Evolutionary conservation across 2,329 filamentous ascomycete species (phyloP).

Genomic region (Hysterium pulicare): DNA sequence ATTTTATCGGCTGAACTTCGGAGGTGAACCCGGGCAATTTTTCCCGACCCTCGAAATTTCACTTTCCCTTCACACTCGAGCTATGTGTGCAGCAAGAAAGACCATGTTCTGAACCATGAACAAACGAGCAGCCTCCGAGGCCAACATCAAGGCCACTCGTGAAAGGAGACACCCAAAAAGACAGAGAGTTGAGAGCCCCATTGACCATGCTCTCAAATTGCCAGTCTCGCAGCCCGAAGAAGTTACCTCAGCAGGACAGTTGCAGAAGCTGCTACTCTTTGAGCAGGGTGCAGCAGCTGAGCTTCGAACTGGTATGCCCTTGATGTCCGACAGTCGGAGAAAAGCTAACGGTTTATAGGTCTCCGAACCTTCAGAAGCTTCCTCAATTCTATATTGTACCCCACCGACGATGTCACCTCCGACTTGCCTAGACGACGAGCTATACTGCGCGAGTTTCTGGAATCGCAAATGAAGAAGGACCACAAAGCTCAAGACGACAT

Average conservation of each 20-base stretch:
- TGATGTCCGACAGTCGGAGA: background rate
- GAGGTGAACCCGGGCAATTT: too few species aligned
- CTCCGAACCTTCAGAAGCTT: constrained; percentile 68
- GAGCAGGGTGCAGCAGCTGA: constrained; percentile 30
- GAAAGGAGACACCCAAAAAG: constrained; percentile 28
- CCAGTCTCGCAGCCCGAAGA: constrained; percentile 21
- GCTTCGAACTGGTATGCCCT: constrained; percentile 27
- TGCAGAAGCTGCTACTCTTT: constrained; percentile 36
- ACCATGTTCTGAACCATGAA: too few species aligned
- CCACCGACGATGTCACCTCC: constrained; percentile 50
- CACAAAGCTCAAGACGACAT: constrained; percentile 56
- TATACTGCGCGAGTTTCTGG: constrained; percentile 69
- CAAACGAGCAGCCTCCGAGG: constrained; percentile 33
- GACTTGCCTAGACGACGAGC: constrained; percentile 47
- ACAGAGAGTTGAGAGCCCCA: constrained; percentile 23
- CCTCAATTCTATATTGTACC: constrained; percentile 61
- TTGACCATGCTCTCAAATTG: constrained; percentile 23
- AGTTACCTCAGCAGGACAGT: constrained; percentile 30
- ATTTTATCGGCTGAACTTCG: too few species aligned
- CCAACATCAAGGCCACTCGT: constrained; percentile 18
- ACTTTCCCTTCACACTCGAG: too few species aligned
- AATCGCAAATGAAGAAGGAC: constrained; percentile 51
- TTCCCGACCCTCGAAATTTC: too few species aligned
- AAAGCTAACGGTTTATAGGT: constrained; percentile 42
- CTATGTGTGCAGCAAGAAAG: too few species aligned